Evolutionary conservation across 129 eudicot species (phyloP).

Genomic region (Escallonia rubra): DNA sequence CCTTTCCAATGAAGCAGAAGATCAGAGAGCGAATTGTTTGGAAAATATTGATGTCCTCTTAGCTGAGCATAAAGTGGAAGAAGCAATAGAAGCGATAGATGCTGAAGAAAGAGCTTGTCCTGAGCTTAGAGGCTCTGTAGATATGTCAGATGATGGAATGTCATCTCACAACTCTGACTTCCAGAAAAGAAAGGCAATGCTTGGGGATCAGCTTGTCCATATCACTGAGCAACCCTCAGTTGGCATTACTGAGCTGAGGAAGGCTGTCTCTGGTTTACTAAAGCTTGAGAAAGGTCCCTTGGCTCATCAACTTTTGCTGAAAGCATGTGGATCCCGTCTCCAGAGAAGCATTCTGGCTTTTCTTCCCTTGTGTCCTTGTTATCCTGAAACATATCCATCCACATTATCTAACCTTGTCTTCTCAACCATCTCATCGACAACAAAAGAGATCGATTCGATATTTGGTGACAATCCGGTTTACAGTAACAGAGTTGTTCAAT

Average conservation of each 20-base stretch:
- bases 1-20: conserved; percentile 41
- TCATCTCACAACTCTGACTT: conserved; percentile 54
- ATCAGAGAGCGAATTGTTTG: conserved; percentile 30
- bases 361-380: conserved; percentile 78
- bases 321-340: conserved; percentile 72
- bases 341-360: conserved; percentile 62
- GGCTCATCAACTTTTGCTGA: conserved; percentile 77
- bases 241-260: conserved; percentile 55
- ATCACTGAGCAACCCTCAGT: conserved; percentile 65
- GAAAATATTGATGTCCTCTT: conserved; percentile 72
- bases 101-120: conserved; percentile 66
- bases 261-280: conserved; percentile 50
- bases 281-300: conserved; percentile 85
- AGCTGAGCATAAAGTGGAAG: conserved; percentile 76
- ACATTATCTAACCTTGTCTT: conserved; percentile 79
- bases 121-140: conserved; percentile 51
- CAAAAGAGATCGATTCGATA: conserved; percentile 57
- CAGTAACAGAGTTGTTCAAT: conserved; percentile 62
- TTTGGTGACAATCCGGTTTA: conserved; percentile 83
- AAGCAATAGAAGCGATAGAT: conserved; percentile 66
- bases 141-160: conserved; percentile 35
- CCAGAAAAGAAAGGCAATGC: conserved; percentile 48
- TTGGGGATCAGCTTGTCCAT: conserved; percentile 61
- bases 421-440: conserved; percentile 62
- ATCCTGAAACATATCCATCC: conserved; percentile 89